Percentiles rank a stretch among this genome's conserved stretches.
phyloP scores from a whole-genome alignment of 2,329 filamentous ascomycete species.

The Ophiostoma ulmi region DNA sequence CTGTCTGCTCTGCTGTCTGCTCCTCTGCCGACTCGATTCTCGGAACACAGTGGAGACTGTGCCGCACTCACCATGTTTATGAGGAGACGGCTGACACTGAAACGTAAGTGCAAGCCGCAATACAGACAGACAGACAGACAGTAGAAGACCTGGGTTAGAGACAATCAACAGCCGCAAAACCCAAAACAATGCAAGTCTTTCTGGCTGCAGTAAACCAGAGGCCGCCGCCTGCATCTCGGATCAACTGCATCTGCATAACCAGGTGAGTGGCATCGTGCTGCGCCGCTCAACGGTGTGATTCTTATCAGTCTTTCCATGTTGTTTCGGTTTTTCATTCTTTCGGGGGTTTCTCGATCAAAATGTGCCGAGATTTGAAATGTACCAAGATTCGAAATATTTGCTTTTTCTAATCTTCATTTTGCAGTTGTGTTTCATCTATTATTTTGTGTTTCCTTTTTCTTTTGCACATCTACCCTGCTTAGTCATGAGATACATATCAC shows the following conservation, averaged over 20 bases:
- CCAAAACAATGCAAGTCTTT: too few relatives aligned
- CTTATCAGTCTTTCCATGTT: not conserved
- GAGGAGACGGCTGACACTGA: not conserved
- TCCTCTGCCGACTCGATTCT: not conserved
- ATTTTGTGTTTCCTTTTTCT: too few relatives aligned
- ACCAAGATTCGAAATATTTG: too few relatives aligned
- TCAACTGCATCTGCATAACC: not conserved
- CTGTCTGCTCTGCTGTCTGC: not conserved
- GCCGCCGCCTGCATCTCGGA: not conserved
- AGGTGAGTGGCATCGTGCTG: not conserved
- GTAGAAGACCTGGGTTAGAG: too few relatives aligned
- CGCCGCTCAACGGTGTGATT: not conserved
- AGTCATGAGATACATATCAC: too few relatives aligned
- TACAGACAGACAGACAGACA: not conserved
- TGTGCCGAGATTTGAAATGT: too few relatives aligned
- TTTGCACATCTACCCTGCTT: too few relatives aligned
- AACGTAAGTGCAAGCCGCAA: not conserved
- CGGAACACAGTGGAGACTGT: conserved; percentile 1
- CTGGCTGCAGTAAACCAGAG: not conserved
- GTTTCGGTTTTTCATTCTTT: not conserved
- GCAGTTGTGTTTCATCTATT: too few relatives aligned
- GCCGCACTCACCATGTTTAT: not conserved
- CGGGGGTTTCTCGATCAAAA: too few relatives aligned
- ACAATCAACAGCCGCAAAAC: too few relatives aligned
- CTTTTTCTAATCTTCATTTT: too few relatives aligned